phyloP scores from a whole-genome alignment of 2,329 filamentous ascomycete species.

The Pyricularia sp. region DNA sequence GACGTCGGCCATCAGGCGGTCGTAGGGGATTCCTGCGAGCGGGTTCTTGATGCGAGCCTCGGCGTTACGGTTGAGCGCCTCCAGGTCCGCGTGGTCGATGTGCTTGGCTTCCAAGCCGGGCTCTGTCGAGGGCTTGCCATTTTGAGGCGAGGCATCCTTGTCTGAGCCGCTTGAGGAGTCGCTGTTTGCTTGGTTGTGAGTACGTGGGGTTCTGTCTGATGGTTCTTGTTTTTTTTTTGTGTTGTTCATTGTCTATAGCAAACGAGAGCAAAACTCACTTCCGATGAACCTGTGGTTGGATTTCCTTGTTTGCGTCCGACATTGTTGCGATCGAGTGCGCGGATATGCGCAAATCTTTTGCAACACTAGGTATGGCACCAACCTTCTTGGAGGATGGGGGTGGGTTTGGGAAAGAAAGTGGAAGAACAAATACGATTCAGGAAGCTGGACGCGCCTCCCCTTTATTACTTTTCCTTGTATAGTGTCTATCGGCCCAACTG shows the following conservation, averaged over 20 bases:
- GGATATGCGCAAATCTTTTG: background rate
- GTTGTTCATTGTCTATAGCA: background rate
- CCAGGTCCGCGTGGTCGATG: background rate
- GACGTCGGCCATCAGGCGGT: constrained; percentile 11
- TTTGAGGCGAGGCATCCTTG: background rate
- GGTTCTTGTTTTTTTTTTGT: too few relatives aligned
- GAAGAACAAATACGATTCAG: background rate
- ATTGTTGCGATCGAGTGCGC: background rate
- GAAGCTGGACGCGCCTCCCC: background rate
- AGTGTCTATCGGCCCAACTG: background rate
- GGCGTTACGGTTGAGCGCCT: constrained; percentile 4
- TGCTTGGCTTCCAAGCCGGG: background rate
- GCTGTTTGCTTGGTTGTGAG: background rate
- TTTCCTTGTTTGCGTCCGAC: background rate
- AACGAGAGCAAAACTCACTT: background rate
- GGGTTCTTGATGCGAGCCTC: constrained; percentile 12
- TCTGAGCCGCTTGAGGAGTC: background rate
- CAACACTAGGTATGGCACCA: background rate
- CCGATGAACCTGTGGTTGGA: background rate
- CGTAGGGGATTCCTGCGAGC: constrained; percentile 9
- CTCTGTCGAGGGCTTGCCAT: background rate
- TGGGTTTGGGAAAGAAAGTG: background rate
- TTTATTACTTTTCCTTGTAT: background rate
- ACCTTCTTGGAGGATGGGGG: background rate
- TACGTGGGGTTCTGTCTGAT: background rate